A percentile compares a stretch with the other conserved stretches of the same genome.
phyloP scores from a whole-genome alignment of 1,284 basidiomycete genomes.

The Irpex sp. region DNA sequence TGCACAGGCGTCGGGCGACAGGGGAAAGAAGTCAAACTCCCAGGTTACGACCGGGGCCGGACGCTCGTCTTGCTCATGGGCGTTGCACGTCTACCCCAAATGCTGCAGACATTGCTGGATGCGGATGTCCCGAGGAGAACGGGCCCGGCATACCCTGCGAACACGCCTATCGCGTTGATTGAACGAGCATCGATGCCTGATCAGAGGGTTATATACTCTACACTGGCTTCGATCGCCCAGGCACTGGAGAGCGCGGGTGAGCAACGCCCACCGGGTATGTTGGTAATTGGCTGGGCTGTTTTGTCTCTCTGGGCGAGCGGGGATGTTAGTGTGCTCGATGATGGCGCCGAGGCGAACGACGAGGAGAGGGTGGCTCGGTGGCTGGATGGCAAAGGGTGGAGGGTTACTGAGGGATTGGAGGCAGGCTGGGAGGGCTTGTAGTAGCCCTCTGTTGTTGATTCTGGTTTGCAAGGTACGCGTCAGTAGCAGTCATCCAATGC shows the following conservation, averaged over 20 bases:
- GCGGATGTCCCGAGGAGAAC: conserved; percentile 28
- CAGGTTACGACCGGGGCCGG: conserved; percentile 80
- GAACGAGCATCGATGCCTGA: conserved; percentile 92
- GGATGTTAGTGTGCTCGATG: conserved; percentile 50
- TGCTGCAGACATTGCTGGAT: conserved; percentile 62
- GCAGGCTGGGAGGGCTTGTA: conserved; percentile 44
- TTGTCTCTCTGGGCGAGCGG: conserved; percentile 55
- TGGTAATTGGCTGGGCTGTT: conserved; percentile 92
- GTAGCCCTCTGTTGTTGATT: background rate
- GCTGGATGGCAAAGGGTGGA: conserved; percentile 55
- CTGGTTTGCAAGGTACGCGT: background rate
- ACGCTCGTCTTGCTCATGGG: conserved; percentile 93
- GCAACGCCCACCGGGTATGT: conserved; percentile 94
- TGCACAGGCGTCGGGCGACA: conserved; percentile 92
- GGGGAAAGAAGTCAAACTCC: conserved; percentile 82
- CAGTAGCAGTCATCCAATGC: background rate
- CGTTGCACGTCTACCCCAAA: conserved; percentile 77
- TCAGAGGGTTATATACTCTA: conserved; percentile 83
- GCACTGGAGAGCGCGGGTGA: conserved; percentile 78
- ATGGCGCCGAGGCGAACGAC: conserved; percentile 41
- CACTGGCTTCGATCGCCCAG: conserved; percentile 67
- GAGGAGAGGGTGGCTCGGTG: conserved; percentile 50
- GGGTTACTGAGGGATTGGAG: conserved; percentile 55
- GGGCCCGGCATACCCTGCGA: conserved; percentile 68
- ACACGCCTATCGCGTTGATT: conserved; percentile 88